Base-by-base conservation (phyloP, 129 eudicot genomes). In the Escallonia rubra region DNA sequence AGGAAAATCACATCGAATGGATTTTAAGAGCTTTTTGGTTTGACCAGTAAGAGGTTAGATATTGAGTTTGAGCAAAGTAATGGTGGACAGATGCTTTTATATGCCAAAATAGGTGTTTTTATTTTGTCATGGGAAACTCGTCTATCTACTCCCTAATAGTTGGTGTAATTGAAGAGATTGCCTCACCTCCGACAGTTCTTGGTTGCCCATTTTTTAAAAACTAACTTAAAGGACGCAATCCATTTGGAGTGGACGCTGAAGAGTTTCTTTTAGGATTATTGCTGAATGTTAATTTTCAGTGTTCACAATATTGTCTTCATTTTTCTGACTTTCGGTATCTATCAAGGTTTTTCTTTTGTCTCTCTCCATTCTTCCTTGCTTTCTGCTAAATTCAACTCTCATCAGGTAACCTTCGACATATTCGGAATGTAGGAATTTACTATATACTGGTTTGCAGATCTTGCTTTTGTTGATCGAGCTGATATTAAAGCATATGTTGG, bases 401-500 rank as follows among this genome's bases (percentile, higher is more conserved):
- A 7, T n/a, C 2, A 65, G 41, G 49, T 34, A 41, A 39, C 46
- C 11, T 63, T 46, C 50, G n/a, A 42, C 12, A 41, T 40, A 34
- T 14, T 14, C 6, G 15, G 16, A 39, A 58, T 42, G 13, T 47
- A 48, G 42, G 44, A 44, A 42, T 10, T 43, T 52, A 70, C 42
- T 16, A 38, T 51, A 61, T 40, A 69, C 58, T 68, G 69, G 66
- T 59, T 77, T 84, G 83, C 90, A 93, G 99, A 93, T 87, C 72
- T 93, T 65, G 99, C 99, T 58, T 93, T 93, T 78, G 96, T 89
- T 49, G 99, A 93, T 76, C 91, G 99, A 66, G 99, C 99, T 43
- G 99, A 93, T 85, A 93, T 93, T 60, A 93, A 93, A 84, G 99
- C 99, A 15, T 93, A 93, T 13, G 95, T 93, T 23, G 99, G 99